phyloP scores from a whole-genome alignment of 176 grass and related monocot genomes.

The Microstegium vimineum region DNA sequence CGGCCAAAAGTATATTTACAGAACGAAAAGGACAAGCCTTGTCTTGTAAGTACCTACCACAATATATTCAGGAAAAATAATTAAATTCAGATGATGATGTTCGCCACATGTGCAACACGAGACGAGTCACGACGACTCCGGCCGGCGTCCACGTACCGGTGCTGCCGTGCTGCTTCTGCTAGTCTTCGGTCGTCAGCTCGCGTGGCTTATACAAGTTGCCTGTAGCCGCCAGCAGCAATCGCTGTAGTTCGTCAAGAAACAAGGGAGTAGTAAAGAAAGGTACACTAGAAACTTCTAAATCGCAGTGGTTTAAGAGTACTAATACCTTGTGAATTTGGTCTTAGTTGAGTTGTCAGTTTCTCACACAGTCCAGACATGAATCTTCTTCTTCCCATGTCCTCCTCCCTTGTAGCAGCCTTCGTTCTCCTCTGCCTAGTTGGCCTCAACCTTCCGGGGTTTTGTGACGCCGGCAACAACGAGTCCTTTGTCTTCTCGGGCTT shows the following conservation, averaged over 20 bases:
- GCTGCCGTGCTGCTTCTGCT: too few relatives aligned
- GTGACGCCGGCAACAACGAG: not conserved
- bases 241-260: not conserved
- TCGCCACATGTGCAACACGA: too few relatives aligned
- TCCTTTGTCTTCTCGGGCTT: conserved; percentile 9
- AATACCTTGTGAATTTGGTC: not conserved
- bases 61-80: too few relatives aligned
- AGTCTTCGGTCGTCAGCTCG: too few relatives aligned
- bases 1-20: too few relatives aligned
- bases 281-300: not conserved
- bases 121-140: too few relatives aligned
- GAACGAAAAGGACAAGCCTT: too few relatives aligned
- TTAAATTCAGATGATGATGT: too few relatives aligned
- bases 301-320: not conserved
- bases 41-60: not conserved
- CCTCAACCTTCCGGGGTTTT: not conserved
- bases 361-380: not conserved
- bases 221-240: not conserved
- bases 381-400: not conserved
- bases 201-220: not conserved
- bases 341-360: too few relatives aligned
- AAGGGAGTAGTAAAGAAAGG: not conserved
- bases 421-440: not conserved
- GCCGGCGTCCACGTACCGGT: too few relatives aligned
- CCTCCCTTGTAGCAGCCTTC: not conserved